Evolutionary conservation across 345 rosid species (phyloP).

Genomic region (Populus deltoides): DNA sequence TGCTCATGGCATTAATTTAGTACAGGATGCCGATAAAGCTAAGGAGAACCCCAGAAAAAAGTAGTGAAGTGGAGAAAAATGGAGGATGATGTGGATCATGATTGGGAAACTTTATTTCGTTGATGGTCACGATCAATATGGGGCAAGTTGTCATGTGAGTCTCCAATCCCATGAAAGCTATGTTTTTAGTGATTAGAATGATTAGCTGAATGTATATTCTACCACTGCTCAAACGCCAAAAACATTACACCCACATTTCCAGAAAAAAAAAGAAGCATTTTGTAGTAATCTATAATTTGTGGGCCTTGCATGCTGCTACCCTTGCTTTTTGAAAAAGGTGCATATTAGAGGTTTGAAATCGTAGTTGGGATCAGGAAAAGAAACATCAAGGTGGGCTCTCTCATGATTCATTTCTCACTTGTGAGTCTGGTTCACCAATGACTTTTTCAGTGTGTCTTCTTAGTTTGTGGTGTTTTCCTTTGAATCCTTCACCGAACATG

Average conservation of each 20-base stretch:
- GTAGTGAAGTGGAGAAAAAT: not conserved
- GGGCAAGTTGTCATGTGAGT: slow-evolving; percentile 31
- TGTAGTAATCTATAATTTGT: slow-evolving; percentile 10
- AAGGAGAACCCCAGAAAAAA: not conserved
- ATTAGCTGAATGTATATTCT: slow-evolving; percentile 37
- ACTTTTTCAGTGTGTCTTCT: slow-evolving; percentile 9
- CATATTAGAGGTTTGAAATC: slow-evolving; percentile 44
- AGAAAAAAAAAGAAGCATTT: slow-evolving; percentile 25
- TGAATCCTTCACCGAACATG: slow-evolving; percentile 36
- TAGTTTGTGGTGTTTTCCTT: slow-evolving; percentile 1
- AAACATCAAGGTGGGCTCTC: slow-evolving; percentile 34
- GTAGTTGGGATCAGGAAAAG: slow-evolving; percentile 51
- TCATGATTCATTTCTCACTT: slow-evolving; percentile 41
- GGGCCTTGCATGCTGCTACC: slow-evolving; percentile 21
- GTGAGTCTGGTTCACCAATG: slow-evolving; percentile 21
- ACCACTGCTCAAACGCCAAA: slow-evolving; percentile 7
- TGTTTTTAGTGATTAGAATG: slow-evolving; percentile 37
- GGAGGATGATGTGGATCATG: slow-evolving; percentile 26
- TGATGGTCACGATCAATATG: slow-evolving; percentile 15
- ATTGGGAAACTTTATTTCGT: slow-evolving; percentile 18
- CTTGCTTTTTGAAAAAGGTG: slow-evolving; percentile 40
- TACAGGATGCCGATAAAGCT: not conserved
- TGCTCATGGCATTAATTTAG: not conserved
- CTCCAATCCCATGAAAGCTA: slow-evolving; percentile 37
- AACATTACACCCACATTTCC: slow-evolving; percentile 25